Base-by-base conservation (phyloP, 176 grass and related monocot species). In the Tuctoria greenei region DNA sequence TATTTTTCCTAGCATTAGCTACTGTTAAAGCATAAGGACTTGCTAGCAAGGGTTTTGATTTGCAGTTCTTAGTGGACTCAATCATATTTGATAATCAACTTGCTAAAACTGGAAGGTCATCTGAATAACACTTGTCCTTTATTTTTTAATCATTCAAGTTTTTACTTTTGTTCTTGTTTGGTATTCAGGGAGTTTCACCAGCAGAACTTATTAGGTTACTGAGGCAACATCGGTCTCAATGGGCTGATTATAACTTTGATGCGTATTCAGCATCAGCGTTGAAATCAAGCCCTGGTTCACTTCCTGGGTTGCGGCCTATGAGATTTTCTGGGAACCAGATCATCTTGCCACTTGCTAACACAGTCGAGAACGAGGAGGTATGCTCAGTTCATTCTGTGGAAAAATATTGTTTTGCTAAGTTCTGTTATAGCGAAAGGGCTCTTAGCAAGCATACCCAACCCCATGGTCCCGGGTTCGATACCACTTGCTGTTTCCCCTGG, bases 281-380 rank as follows among this genome's bases (percentile, higher is more conserved):
- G 8, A 99, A 95, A 76, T 55, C 89, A 3, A 81, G 79, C 17
- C 61, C 80, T 68, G 88, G 79, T 77, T 89, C 91, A 64, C 86
- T 98, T 82, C 86, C 85, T 71, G 92, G 89, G 46, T 79, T 88
- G 71, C 84, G 89, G 21, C 82, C 96, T 52, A 80, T 80, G 64
- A 81, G 85, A 61, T 99, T 95, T 90, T 86, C 92, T 85, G 89
- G 96, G 59, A 95, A 74, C 60, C 96, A 95, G 67, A 88, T 92
- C 28, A 92, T 95, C 60, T 88, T 99, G 85, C 89, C 92, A 70
- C 92, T 99, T 85, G 92, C 85, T 83, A 92, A 99, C 70, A 99
- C 85, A 17, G 78, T 95, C 46, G 96, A 95, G 77, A 99, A 99
- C 67, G 96, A 99, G 81, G 96, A 99, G 96, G 96, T 99, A 85